phyloP scores from a whole-genome alignment of 2,329 filamentous ascomycete species.

The Podosphaera aphanis region DNA sequence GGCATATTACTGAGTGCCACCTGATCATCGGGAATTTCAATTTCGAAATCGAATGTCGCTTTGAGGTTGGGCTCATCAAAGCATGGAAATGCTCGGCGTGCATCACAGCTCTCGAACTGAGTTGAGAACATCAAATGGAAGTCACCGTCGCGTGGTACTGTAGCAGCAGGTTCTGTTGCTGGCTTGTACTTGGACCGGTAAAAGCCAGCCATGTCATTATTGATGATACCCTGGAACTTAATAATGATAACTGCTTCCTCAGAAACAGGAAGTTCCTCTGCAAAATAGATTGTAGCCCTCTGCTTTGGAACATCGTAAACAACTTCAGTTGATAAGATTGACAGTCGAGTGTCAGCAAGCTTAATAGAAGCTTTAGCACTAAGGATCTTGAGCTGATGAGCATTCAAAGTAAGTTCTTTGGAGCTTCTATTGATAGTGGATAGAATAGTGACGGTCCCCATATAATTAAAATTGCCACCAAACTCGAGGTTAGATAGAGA shows the following conservation, averaged over 20 bases:
- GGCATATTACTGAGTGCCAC: constrained; percentile 92
- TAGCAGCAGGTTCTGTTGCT: constrained; percentile 41
- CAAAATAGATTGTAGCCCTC: constrained; percentile 57
- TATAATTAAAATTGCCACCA: constrained; percentile 47
- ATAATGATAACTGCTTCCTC: constrained; percentile 39
- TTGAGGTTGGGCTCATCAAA: constrained; percentile 97
- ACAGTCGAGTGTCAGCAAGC: constrained; percentile 28
- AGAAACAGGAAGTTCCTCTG: constrained; percentile 42
- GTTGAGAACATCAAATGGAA: constrained; percentile 69
- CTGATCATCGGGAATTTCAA: constrained; percentile 75
- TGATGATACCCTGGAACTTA: constrained; percentile 59
- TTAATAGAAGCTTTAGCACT: constrained; percentile 37
- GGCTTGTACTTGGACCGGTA: constrained; percentile 90
- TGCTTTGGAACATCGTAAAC: constrained; percentile 67
- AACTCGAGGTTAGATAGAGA: constrained; percentile 59
- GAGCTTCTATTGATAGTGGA: constrained; percentile 47
- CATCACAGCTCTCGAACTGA: constrained; percentile 93
- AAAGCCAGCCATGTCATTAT: constrained; percentile 81
- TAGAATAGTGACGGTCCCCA: constrained; percentile 65
- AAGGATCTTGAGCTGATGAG: constrained; percentile 59
- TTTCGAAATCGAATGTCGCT: constrained; percentile 79
- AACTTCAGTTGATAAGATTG: constrained; percentile 40
- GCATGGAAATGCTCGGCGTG: constrained; percentile 83
- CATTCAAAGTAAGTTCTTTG: constrained; percentile 62
- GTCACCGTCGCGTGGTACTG: constrained; percentile 50